These are phyloP conservation scores for Trichosporon sp. DNA, from an alignment of 1,284 basidiomycete genomes.

Conservation along the genomic window DNA sequence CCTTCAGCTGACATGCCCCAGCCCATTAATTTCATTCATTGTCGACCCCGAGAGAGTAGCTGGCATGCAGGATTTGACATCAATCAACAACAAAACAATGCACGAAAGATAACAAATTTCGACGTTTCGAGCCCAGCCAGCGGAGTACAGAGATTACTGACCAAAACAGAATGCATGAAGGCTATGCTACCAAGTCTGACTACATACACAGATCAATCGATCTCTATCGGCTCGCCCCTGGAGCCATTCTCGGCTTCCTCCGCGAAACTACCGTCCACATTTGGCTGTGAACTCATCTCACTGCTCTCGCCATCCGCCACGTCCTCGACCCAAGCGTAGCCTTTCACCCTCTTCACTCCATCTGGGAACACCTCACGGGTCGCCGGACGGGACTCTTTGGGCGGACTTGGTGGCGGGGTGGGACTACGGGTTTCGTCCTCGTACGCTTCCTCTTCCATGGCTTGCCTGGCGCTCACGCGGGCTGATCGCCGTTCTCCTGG, in stretches of 20 bases:
- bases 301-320: background rate
- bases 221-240: constrained; percentile 6
- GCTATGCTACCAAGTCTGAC: constrained; percentile 7
- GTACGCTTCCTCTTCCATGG: constrained; percentile 8
- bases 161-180: background rate
- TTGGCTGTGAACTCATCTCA: background rate
- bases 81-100: background rate
- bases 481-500: constrained; percentile 39
- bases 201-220: constrained; percentile 6
- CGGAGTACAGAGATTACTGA: background rate
- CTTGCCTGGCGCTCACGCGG: constrained; percentile 13
- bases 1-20: constrained; percentile 15
- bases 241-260: constrained; percentile 5
- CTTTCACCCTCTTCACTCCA: constrained; percentile 15
- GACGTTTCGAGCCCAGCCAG: no score
- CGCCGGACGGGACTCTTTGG: background rate
- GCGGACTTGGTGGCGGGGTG: background rate
- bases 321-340: constrained; percentile 22
- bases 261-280: background rate
- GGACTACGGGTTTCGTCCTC: background rate
- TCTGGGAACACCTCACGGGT: constrained; percentile 10
- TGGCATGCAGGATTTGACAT: constrained; percentile 26
- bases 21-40: constrained; percentile 25
- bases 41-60: constrained; percentile 18
- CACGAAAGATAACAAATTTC: background rate